Base-by-base conservation (phyloP, 768 basidiomycete genomes). In the Trametes villosa region DNA sequence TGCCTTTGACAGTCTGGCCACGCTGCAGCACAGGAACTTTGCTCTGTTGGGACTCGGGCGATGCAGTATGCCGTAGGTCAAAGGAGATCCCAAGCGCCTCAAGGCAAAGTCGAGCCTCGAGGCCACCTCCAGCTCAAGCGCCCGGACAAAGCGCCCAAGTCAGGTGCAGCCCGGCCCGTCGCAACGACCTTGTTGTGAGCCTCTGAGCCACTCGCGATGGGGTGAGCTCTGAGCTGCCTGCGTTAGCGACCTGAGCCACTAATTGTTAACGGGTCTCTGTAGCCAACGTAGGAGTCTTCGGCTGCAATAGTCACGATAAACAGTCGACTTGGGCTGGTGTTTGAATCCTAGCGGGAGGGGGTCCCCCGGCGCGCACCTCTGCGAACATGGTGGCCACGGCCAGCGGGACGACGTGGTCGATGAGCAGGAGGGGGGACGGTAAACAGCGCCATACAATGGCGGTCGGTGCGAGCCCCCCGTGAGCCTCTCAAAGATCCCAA, bases 401-500 rank as follows among this genome's bases (percentile, higher is more conserved):
- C n/a, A n/a, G n/a, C n/a, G 4, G 13, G 36, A 17, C 13, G 36
- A 38, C 36, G 13, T 15, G 36, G 36, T 17, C 42, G 22, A 44
- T 44, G 42, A 15, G n/a, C 3, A 15, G 6, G 9, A 22, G 42
- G 17, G 9, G 29, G 9, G 22, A 20, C 6, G 24, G 26, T 22
- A 53, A 60, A 53, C 44, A 53, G 26, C 24, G 31, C 6, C 52
- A 53, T 29, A 60, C 59, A 60, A 26, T 20, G 45, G 12, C 33
- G 34, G 41, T 46, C 24, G 36, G n/a, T 31, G 42, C 24, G 49
- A 52, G 50, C 50, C 41, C 50, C 47, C 22, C 47, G 46, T 17
- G 7, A n/a, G n/a, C n/a, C n/a, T n/a, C n/a, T n/a, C 6, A 17
- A 38, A 38, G 36, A 38, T 53, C 17, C 58, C 33, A 54, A 20